Conservation (phyloP, 208 protist genomes). For the Wallacemonas collosoma region DNA sequence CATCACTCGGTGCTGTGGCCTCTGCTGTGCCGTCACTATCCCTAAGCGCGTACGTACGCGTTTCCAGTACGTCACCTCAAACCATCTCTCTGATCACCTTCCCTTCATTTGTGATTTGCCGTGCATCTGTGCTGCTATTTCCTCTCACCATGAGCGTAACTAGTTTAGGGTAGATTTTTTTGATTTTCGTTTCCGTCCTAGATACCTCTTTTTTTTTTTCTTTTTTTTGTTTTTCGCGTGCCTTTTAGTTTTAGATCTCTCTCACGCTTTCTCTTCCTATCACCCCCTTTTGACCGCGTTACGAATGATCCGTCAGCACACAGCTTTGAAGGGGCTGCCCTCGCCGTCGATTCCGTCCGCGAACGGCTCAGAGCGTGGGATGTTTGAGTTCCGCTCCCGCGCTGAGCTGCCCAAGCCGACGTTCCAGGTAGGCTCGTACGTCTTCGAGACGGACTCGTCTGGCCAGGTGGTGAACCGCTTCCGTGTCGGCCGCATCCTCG, state of each 20-base stretch:
- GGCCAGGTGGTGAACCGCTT: slow-evolving; percentile 54
- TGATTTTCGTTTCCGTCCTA: slow-evolving; percentile 9
- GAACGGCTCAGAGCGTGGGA: background rate
- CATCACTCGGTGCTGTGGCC: background rate
- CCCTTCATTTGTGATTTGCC: too few relatives aligned
- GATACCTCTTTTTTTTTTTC: background rate
- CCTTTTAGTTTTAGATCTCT: background rate
- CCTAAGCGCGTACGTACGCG: background rate
- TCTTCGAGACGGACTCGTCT: slow-evolving; percentile 58
- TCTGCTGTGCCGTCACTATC: background rate
- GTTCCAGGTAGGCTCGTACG: slow-evolving; percentile 45
- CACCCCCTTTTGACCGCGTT: background rate
- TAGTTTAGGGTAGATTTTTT: background rate
- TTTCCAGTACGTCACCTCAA: too few relatives aligned
- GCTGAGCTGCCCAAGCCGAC: slow-evolving; percentile 40
- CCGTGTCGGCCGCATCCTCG: slow-evolving; percentile 63
- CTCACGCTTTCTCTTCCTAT: background rate
- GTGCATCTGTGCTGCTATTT: too few relatives aligned
- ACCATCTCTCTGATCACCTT: too few relatives aligned
- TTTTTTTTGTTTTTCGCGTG: slow-evolving; percentile 5
- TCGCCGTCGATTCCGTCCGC: background rate
- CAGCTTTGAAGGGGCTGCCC: background rate
- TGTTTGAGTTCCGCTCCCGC: background rate
- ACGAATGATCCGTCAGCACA: slow-evolving; percentile 7
- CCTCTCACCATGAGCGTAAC: too few relatives aligned